These are phyloP conservation scores for Didymosphaeria variabile DNA, from an alignment of 2,329 filamentous ascomycete species.

Conservation along the genomic window DNA sequence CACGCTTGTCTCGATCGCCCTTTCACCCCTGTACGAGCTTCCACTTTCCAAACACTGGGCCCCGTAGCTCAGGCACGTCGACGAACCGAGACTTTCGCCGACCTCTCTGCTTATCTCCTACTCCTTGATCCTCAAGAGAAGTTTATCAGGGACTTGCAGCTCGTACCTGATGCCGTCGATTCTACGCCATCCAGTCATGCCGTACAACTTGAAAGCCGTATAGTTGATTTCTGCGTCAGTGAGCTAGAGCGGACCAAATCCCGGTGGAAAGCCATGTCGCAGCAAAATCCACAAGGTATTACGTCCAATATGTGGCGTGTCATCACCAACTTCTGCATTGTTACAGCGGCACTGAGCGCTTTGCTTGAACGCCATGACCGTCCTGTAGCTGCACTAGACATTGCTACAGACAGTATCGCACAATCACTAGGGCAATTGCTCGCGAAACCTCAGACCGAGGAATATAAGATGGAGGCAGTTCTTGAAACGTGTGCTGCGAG, in stretches of 20 bases:
- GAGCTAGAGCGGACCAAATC: slow-evolving; percentile 58
- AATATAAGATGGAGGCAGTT: slow-evolving; percentile 55
- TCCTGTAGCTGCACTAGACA: slow-evolving; percentile 33
- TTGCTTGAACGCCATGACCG: slow-evolving; percentile 31
- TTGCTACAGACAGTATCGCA: slow-evolving; percentile 31
- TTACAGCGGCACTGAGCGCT: slow-evolving; percentile 45
- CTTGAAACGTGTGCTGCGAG: slow-evolving; percentile 48
- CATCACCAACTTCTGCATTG: slow-evolving; percentile 59
- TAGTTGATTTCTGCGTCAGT: slow-evolving; percentile 57
- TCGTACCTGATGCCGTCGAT: slow-evolving; percentile 12
- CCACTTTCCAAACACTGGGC: slow-evolving; percentile 50
- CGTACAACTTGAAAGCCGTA: slow-evolving; percentile 33
- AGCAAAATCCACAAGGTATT: slow-evolving; percentile 56
- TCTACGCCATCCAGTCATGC: slow-evolving; percentile 28
- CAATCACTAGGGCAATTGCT: slow-evolving; percentile 48
- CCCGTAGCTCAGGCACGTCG: slow-evolving; percentile 56
- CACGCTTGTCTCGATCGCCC: slow-evolving; percentile 70
- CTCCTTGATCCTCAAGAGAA: slow-evolving; percentile 37
- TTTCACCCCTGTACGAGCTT: slow-evolving; percentile 30
- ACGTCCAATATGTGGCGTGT: slow-evolving; percentile 61
- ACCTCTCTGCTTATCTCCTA: slow-evolving; percentile 61
- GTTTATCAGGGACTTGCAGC: slow-evolving; percentile 19
- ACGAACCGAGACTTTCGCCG: slow-evolving; percentile 49
- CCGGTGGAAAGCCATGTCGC: slow-evolving; percentile 54
- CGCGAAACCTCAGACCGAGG: slow-evolving; percentile 48